These are phyloP conservation scores for Crithidia fasciculata DNA, from an alignment of 208 protist genomes.

Conservation along the genomic window DNA sequence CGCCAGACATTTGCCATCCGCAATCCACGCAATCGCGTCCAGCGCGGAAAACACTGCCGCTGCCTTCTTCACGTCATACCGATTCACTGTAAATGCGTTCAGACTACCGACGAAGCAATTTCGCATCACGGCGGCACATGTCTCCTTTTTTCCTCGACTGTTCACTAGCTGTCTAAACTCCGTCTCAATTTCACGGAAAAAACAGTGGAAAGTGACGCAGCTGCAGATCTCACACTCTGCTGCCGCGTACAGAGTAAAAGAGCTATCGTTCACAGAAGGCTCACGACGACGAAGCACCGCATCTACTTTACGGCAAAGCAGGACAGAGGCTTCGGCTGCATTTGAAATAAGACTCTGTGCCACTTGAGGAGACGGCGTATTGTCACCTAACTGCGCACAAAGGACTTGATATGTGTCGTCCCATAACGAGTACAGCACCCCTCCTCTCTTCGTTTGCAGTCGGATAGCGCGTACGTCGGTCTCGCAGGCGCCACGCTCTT, in stretches of 20 bases:
- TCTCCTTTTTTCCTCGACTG: not conserved
- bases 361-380: not conserved
- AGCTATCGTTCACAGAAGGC: too few species aligned
- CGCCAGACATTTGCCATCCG: not conserved
- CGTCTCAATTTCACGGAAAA: constrained; percentile 10
- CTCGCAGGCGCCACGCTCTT: constrained; percentile 1
- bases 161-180: not conserved
- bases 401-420: not conserved
- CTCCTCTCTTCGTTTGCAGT: constrained; percentile 1
- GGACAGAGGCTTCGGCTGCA: constrained; percentile 1
- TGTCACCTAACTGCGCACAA: not conserved
- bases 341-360: not conserved
- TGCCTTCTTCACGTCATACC: constrained; percentile 9
- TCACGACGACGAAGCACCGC: not conserved
- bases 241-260: not conserved
- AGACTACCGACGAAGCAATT: constrained; percentile 21
- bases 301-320: not conserved
- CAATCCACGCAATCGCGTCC: constrained; percentile 17
- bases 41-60: constrained; percentile 8
- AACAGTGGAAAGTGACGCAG: constrained; percentile 28
- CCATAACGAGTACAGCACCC: constrained; percentile 19
- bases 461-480: constrained; percentile 24
- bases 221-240: constrained; percentile 28
- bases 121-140: constrained; percentile 2
- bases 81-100: constrained; percentile 26